Base-by-base conservation (phyloP, 805 yeast species). In the Nematodospora valgi region DNA sequence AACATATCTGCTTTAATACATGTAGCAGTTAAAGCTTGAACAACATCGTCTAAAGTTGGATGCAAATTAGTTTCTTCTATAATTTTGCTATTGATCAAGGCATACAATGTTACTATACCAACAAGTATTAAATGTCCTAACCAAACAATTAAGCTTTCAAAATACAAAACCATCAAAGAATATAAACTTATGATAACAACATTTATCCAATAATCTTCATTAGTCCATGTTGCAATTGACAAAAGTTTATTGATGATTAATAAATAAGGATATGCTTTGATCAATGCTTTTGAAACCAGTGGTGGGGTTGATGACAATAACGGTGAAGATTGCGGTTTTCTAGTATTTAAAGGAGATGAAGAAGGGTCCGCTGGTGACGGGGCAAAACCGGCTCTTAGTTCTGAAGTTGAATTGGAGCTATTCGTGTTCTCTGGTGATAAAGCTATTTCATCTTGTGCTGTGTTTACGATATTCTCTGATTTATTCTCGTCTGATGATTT, bases 231-330 rank as follows among this genome's bases (percentile, higher is more conserved):
- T 23, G 86, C 58, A 25, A 88, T 69, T 27, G 86, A 80, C 37
- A 88, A 66, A 2, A 76, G 43, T 45, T 80, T 78, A 56, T 89
- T 87, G 7, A 80, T 76, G 1, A 84, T 74, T 25, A 85, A 70
- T 27, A 91, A 66, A 53, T 86, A 86, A 2, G 98, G 98, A 55
- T 91, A 89, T 7, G 95, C 78, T 41, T 78, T 72, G 25, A 88
- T 76, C 34, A 91, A 69, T 3, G 93, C 86, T 48, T 86, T 84
- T 20, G 95, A 81, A 10, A 91, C 86, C 1, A 88, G 77, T 2
- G 96, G 93, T 2, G 98, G 98, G 0, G 98, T 93, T 1, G 87
- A 78, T 2, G 87, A 78, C 24, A 87, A 71, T 45, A 93, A 70
- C 1, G 97, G 96, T 3, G 96, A 84, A 1, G 93, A 74, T 41